Base-by-base conservation (phyloP, 1,284 basidiomycete genomes). In the Cutaneotrichosporon mucoides region DNA sequence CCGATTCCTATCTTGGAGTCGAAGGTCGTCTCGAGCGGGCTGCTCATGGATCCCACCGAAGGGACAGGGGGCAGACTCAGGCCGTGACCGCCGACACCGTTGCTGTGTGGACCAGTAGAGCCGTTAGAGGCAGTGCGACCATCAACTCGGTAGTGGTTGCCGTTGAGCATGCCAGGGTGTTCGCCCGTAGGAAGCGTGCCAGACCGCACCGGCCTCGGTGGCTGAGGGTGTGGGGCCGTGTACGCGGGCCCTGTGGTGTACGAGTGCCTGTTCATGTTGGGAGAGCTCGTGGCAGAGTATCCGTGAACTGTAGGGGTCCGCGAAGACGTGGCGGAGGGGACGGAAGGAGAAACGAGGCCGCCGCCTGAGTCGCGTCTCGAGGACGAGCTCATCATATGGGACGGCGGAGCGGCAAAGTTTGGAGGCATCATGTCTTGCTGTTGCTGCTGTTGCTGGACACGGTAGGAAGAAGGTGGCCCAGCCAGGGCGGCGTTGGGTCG, bases 201-300 rank as follows among this genome's bases (percentile, higher is more conserved):
- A 24, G 76, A 72, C 40, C 77, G 67, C 16, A 69, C 71, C 11
- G 75, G 77, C 52, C 77, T 63, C 7, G 72, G 70, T 34, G 74
- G 72, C 15, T 73, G 49, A 52, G 50, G 60, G 16, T 45, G 37
- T 9, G 41, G 43, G 42, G 48, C 41, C 42, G 36, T 35, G 24
- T 41, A 50, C 36, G 36, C 48, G 36, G 59, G 53, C 34, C 48
- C 47, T 49, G 55, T 49, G 5, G 56, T 51, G 45, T 61, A 62
- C 10, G 76, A 77, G 59, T 74, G 73, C 51, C 76, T 60, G 62
- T 77, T 77, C 12, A 70, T 68, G 62, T 73, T 76, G 33, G 76
- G 76, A 15, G 76, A 76, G 50, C 67, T 71, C 13, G 67, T 51
- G 4, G 68, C 64, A 6, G 73, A 74, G 53, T 71, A 69, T 10